phyloP scores from a whole-genome alignment of 163 green algal genomes.

The Prototheca stagnorum region DNA sequence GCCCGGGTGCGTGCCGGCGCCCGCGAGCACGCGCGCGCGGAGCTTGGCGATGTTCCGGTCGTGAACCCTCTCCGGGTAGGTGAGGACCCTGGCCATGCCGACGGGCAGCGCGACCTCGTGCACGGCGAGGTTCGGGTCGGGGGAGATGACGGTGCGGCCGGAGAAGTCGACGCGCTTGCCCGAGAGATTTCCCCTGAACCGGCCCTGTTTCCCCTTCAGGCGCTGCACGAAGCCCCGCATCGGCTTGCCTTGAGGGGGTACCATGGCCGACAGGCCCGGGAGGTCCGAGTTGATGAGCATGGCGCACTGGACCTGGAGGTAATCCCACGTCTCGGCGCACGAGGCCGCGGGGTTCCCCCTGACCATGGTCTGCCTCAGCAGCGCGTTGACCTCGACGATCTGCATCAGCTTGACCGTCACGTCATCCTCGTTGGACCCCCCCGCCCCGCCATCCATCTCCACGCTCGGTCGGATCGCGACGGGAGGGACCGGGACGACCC shows the following conservation, averaged over 20 bases:
- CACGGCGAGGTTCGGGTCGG: slow-evolving; percentile 92
- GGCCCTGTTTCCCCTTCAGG: slow-evolving; percentile 96
- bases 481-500: slow-evolving; percentile 74
- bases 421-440: slow-evolving; percentile 97
- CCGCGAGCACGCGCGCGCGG: slow-evolving; percentile 50
- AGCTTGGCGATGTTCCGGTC: slow-evolving; percentile 83
- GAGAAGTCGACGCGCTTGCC: slow-evolving; percentile 97
- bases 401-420: slow-evolving; percentile 92
- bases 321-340: slow-evolving; percentile 95
- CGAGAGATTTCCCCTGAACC: slow-evolving; percentile 92
- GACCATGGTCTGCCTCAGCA: slow-evolving; percentile 67
- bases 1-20: slow-evolving; percentile 56
- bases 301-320: slow-evolving; percentile 76
- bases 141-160: slow-evolving; percentile 91
- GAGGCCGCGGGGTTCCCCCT: slow-evolving; percentile 55
- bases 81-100: slow-evolving; percentile 80
- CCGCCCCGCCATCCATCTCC: slow-evolving; percentile 77
- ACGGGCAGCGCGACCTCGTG: slow-evolving; percentile 79
- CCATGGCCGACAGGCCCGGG: slow-evolving; percentile 57
- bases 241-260: slow-evolving; percentile 32
- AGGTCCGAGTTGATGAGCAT: slow-evolving; percentile 85
- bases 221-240: slow-evolving; percentile 90
- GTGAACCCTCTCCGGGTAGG: slow-evolving; percentile 85
- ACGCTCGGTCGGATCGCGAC: slow-evolving; percentile 89
- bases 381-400: slow-evolving; percentile 59